Evolutionary conservation across 2,329 filamentous ascomycete species (phyloP).

Genomic region (Aspergillus hortae): DNA sequence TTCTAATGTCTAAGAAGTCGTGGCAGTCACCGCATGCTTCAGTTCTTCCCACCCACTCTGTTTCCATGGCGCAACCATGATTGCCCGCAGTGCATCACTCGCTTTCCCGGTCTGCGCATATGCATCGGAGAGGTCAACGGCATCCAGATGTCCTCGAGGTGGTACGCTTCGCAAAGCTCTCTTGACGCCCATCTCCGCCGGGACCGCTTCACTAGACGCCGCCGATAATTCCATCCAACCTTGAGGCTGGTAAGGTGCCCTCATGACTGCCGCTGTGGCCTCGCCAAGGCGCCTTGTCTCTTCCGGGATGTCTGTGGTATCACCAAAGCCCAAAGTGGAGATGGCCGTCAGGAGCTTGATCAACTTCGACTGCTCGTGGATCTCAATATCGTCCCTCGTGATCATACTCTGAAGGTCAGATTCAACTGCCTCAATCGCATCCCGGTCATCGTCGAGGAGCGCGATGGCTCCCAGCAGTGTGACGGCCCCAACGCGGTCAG

Average conservation of each 20-base stretch:
- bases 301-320: conserved; percentile 37
- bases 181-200: conserved; percentile 74
- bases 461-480: conserved; percentile 81
- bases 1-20: conserved; percentile 9
- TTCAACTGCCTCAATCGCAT: conserved; percentile 74
- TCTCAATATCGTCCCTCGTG: conserved; percentile 60
- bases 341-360: conserved; percentile 74
- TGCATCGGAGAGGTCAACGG: conserved; percentile 66
- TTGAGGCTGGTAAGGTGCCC: conserved; percentile 72
- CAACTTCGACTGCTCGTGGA: conserved; percentile 64
- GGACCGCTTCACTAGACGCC: conserved; percentile 50
- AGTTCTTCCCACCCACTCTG: conserved; percentile 59
- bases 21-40: conserved; percentile 24
- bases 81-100: conserved; percentile 71
- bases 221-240: conserved; percentile 76
- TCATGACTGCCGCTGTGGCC: conserved; percentile 72
- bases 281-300: conserved; percentile 58
- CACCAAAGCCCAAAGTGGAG: conserved; percentile 54
- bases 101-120: conserved; percentile 70
- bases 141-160: conserved; percentile 64
- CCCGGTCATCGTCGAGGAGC: conserved; percentile 72
- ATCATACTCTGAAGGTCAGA: conserved; percentile 72
- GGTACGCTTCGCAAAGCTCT: conserved; percentile 74
- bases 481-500: conserved; percentile 74
- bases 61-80: conserved; percentile 80